Evolutionary conservation across 2,329 filamentous ascomycete genomes (phyloP).

Genomic region (Hymenoscyphus repandus): DNA sequence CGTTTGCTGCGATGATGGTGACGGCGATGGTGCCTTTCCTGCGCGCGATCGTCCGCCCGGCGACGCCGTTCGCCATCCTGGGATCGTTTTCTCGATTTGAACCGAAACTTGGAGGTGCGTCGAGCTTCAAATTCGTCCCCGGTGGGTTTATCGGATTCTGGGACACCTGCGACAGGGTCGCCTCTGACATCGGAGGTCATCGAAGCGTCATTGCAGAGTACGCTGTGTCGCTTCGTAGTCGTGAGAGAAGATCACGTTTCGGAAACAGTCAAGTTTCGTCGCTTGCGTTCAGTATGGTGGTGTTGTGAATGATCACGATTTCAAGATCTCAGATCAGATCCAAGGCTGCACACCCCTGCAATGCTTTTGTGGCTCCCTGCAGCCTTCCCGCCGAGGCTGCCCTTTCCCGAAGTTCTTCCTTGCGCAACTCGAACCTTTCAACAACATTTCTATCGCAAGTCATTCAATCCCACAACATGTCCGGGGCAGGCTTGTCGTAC

Average conservation of each 20-base stretch:
- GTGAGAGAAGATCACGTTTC: too few species aligned
- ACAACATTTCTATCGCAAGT: background rate
- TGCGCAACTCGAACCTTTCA: background rate
- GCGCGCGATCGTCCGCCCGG: slow-evolving; percentile 9
- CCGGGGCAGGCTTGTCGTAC: slow-evolving; percentile 40
- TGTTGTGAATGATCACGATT: background rate
- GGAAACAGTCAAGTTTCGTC: too few species aligned
- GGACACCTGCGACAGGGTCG: slow-evolving; percentile 3
- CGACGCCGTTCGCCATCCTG: slow-evolving; percentile 8
- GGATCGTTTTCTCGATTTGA: slow-evolving; percentile 26
- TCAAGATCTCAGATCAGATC: background rate
- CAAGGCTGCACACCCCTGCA: background rate
- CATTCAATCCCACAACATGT: slow-evolving; percentile 22
- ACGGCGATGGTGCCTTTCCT: slow-evolving; percentile 19
- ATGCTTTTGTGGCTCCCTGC: background rate
- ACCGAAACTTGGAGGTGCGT: slow-evolving; percentile 25
- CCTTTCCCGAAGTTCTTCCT: background rate
- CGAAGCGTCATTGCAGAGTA: background rate
- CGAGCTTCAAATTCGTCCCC: slow-evolving; percentile 12
- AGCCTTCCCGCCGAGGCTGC: slow-evolving; percentile 5
- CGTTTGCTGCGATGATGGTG: slow-evolving; percentile 28
- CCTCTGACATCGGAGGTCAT: slow-evolving; percentile 16
- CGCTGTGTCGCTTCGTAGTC: too few species aligned
- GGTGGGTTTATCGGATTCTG: slow-evolving; percentile 1
- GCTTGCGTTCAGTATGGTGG: background rate